These are phyloP conservation scores for Coemansia sp. DNA, from an alignment of 192 early-diverging fungal species.

Conservation along the genomic window DNA sequence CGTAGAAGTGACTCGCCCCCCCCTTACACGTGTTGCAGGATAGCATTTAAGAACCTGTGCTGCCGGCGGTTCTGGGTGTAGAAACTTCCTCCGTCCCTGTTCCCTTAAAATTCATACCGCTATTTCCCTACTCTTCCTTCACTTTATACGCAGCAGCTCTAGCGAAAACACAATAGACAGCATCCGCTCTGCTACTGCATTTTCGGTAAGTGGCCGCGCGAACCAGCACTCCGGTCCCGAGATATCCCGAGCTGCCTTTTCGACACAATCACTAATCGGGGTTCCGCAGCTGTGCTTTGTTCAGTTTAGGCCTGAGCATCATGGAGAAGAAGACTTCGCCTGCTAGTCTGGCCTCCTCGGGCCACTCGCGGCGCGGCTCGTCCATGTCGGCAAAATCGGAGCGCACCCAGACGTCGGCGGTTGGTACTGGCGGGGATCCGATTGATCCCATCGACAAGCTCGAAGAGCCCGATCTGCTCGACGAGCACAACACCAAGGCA, in stretches of 20 bases:
- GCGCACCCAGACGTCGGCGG: background rate
- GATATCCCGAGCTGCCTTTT: background rate
- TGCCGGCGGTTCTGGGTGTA: background rate
- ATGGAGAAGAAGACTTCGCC: constrained; percentile 4
- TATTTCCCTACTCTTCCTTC: background rate
- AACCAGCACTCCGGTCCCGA: background rate
- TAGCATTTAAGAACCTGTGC: background rate
- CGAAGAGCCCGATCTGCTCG: constrained; percentile 1
- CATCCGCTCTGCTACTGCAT: background rate
- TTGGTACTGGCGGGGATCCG: background rate
- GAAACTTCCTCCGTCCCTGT: background rate
- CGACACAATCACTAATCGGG: background rate
- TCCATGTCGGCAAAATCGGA: background rate
- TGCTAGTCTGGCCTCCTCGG: background rate
- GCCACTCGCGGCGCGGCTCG: constrained; percentile 4
- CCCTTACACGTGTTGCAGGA: background rate
- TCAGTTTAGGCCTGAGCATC: background rate
- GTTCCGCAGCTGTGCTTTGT: background rate
- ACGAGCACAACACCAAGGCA: background rate
- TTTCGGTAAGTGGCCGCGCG: background rate
- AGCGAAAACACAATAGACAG: background rate
- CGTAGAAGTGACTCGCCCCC: background rate
- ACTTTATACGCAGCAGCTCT: background rate
- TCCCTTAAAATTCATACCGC: background rate
- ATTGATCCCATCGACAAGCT: constrained; percentile 16